Conservation (phyloP, 306 rosid species). For the Lotus japonicus region DNA sequence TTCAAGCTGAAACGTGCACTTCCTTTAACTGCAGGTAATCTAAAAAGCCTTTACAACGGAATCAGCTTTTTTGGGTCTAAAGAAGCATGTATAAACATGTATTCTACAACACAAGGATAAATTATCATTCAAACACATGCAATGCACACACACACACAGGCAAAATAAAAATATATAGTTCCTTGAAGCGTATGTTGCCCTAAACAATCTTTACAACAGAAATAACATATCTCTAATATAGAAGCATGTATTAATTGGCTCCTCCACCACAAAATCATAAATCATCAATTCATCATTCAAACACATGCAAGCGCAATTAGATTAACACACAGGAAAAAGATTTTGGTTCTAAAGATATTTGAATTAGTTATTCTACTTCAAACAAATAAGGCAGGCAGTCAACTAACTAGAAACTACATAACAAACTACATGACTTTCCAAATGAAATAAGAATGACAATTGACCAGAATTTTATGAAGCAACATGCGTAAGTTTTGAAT, state of each 20-base stretch:
- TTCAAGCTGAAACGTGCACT: conserved; percentile 8
- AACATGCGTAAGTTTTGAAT: not conserved
- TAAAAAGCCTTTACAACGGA: not conserved
- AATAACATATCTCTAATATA: not conserved
- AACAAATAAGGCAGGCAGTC: conserved; percentile 2
- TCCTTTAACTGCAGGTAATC: not conserved
- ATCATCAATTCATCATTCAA: conserved; percentile 16
- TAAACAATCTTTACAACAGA: not conserved
- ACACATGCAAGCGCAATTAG: not conserved
- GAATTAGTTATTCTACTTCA: not conserved
- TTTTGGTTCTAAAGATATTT: not conserved
- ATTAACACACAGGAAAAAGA: not conserved
- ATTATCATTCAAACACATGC: not conserved
- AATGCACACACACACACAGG: not conserved
- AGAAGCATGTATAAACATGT: not conserved
- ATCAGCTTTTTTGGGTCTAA: not conserved
- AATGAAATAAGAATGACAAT: not conserved
- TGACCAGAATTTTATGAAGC: not conserved
- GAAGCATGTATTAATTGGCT: not conserved
- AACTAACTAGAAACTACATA: conserved; percentile 7
- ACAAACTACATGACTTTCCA: conserved; percentile 6
- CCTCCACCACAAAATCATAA: not conserved
- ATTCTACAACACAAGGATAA: not conserved
- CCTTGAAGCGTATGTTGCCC: conserved; percentile 3
- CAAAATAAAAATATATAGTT: conserved; percentile 4